These are phyloP conservation scores for Sanghuangporus weigelae DNA, from an alignment of 1,284 basidiomycete species.

Conservation along the genomic window DNA sequence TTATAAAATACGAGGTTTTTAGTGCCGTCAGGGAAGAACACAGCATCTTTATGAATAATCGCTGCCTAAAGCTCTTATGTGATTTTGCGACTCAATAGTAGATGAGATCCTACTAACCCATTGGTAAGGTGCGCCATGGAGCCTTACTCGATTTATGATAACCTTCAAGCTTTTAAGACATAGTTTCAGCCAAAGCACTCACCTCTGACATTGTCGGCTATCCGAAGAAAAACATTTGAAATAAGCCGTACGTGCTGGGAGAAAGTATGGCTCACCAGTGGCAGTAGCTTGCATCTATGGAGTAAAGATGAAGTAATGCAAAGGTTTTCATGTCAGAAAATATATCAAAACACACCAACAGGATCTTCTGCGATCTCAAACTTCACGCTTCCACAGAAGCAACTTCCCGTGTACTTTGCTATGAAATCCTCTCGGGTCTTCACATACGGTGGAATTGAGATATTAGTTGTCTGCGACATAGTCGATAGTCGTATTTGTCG, in stretches of 20 bases:
- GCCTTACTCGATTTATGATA: background rate
- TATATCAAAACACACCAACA: background rate
- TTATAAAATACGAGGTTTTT: slow-evolving; percentile 10
- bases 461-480: background rate
- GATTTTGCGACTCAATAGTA: background rate
- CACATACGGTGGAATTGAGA: slow-evolving; percentile 3
- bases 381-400: slow-evolving; percentile 10
- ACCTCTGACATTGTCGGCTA: slow-evolving; percentile 15
- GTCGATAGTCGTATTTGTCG: background rate
- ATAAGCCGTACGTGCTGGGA: background rate
- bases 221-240: background rate
- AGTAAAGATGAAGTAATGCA: background rate
- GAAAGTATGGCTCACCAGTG: background rate
- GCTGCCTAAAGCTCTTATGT: slow-evolving; percentile 2
- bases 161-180: background rate
- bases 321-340: background rate
- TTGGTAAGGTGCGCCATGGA: slow-evolving; percentile 15
- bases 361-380: slow-evolving; percentile 14
- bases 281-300: slow-evolving; percentile 6
- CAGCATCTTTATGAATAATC: slow-evolving; percentile 11
- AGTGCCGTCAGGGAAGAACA: slow-evolving; percentile 6
- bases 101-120: background rate
- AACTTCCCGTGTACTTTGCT: slow-evolving; percentile 5
- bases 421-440: background rate
- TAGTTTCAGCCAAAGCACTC: background rate